These are phyloP conservation scores for Elasticomyces elasticus DNA, from an alignment of 495 filamentous ascomycete genomes.

Conservation along the genomic window DNA sequence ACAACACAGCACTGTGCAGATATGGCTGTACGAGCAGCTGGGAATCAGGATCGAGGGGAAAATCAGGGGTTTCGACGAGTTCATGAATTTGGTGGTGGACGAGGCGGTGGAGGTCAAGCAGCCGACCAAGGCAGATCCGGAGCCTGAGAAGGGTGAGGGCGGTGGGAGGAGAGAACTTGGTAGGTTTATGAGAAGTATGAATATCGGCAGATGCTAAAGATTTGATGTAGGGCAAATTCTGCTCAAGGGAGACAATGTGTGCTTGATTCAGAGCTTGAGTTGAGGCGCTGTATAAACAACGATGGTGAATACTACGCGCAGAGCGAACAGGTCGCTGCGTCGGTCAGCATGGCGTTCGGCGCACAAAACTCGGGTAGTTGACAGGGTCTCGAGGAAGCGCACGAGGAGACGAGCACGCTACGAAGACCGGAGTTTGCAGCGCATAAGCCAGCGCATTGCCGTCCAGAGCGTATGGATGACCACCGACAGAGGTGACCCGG, in stretches of 20 bases:
- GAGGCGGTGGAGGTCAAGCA: constrained; percentile 88
- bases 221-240: constrained; percentile 71
- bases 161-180: constrained; percentile 74
- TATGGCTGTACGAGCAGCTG: constrained; percentile 96
- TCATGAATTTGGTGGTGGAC: constrained; percentile 97
- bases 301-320: no score
- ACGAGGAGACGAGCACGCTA: no score
- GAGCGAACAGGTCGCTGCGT: no score
- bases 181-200: constrained; percentile 35
- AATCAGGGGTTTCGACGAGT: constrained; percentile 95
- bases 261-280: constrained; percentile 27
- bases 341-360: not conserved
- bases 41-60: constrained; percentile 88
- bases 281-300: constrained; percentile 24
- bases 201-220: not conserved
- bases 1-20: constrained; percentile 71
- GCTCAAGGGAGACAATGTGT: constrained; percentile 92
- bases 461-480: no score
- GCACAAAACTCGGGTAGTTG: not conserved
- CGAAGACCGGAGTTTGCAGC: no score
- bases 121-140: constrained; percentile 63
- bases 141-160: constrained; percentile 19
- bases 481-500: no score
- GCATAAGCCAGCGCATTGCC: no score
- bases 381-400: no score